A percentile compares a stretch with the other conserved stretches of the same genome.
phyloP scores from a whole-genome alignment of 441 rosid genomes.

The Daphne laureola region DNA sequence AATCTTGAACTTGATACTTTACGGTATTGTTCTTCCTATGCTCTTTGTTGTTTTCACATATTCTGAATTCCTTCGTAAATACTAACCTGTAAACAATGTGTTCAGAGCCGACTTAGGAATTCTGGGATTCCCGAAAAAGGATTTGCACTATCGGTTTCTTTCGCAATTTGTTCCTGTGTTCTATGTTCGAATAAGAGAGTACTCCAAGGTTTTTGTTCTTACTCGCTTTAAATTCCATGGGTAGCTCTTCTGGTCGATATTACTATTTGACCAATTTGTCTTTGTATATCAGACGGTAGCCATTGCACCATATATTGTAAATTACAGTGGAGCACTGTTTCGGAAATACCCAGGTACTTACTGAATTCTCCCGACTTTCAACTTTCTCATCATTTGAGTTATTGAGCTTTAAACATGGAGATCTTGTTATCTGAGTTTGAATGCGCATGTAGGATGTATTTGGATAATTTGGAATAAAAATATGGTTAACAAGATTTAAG shows the following conservation, averaged over 20 bases:
- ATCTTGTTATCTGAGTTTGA: no score
- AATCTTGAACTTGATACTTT: slow-evolving; percentile 94
- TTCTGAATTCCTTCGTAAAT: no score
- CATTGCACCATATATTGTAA: slow-evolving; percentile 75
- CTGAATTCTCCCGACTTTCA: slow-evolving; percentile 1
- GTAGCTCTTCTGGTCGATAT: slow-evolving; percentile 14
- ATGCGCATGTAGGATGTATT: no score
- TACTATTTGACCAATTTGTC: slow-evolving; percentile 22
- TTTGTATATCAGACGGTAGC: slow-evolving; percentile 63
- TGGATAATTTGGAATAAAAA: no score
- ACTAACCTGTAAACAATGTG: slow-evolving; percentile 15
- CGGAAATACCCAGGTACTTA: slow-evolving; percentile 82
- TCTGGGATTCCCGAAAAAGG: slow-evolving; percentile 87
- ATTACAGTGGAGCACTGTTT: slow-evolving; percentile 87
- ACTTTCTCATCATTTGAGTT: slow-evolving; percentile 10
- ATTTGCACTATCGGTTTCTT: slow-evolving; percentile 85
- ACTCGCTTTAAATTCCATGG: slow-evolving; percentile 6
- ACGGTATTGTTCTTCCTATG: slow-evolving; percentile 41
- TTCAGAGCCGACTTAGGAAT: slow-evolving; percentile 91
- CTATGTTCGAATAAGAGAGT: slow-evolving; percentile 81
- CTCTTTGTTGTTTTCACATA: not conserved
- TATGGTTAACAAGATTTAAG: no score
- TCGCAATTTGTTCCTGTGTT: slow-evolving; percentile 82
- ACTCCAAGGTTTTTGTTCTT: slow-evolving; percentile 66
- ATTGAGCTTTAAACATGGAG: not conserved